phyloP scores from a whole-genome alignment of 768 basidiomycete species.

The Lyophyllum atratum region DNA sequence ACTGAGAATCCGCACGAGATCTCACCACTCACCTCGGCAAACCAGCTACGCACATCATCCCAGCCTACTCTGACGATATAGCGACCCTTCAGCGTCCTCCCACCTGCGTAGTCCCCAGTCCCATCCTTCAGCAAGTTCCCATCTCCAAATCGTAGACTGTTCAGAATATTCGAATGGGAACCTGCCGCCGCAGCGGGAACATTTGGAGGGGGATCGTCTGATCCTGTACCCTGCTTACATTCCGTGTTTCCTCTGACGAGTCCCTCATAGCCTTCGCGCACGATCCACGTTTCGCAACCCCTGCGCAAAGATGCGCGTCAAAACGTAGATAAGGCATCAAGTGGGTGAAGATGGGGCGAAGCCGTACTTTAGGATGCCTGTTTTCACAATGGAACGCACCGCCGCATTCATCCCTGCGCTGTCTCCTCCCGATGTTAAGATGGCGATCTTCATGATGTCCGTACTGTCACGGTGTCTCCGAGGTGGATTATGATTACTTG shows the following conservation, averaged over 20 bases:
- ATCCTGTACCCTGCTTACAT: slow-evolving; percentile 20
- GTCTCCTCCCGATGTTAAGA: slow-evolving; percentile 96
- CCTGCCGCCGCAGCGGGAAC: slow-evolving; percentile 12
- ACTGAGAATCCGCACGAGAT: neutral
- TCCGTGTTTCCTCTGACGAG: slow-evolving; percentile 88
- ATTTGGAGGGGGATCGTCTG: slow-evolving; percentile 12
- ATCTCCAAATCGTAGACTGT: slow-evolving; percentile 83
- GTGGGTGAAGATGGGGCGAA: neutral
- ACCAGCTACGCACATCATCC: slow-evolving; percentile 97
- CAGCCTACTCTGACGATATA: slow-evolving; percentile 97
- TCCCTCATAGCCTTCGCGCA: slow-evolving; percentile 98
- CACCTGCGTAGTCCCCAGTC: slow-evolving; percentile 69
- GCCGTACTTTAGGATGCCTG: slow-evolving; percentile 84
- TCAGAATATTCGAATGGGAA: slow-evolving; percentile 40
- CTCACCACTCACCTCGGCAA: slow-evolving; percentile 65
- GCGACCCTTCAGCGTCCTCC: slow-evolving; percentile 80
- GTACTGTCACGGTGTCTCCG: neutral
- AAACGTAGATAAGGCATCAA: neutral
- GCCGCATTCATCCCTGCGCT: slow-evolving; percentile 97
- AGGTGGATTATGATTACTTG: neutral
- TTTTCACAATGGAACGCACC: slow-evolving; percentile 91
- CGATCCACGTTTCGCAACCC: slow-evolving; percentile 94
- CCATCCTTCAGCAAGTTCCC: slow-evolving; percentile 78
- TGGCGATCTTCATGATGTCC: slow-evolving; percentile 79
- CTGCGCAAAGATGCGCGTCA: slow-evolving; percentile 39